Conservation (phyloP, 352 stramenopile species). For the Globisporangium abappressorium region DNA sequence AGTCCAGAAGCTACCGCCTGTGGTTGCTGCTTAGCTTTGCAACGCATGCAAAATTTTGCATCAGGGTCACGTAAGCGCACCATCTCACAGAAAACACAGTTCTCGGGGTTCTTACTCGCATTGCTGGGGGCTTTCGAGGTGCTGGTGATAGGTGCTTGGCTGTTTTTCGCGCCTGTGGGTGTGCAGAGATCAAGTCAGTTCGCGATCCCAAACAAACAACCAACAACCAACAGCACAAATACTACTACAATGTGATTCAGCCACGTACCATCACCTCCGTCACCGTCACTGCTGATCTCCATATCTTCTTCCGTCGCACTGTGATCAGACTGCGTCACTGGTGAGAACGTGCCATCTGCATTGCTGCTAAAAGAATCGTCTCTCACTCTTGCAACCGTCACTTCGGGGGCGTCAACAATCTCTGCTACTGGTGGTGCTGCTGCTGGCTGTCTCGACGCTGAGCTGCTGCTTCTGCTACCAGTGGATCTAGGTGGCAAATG, state of each 20-base stretch:
- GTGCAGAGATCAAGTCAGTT: neutral
- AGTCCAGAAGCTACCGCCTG: neutral
- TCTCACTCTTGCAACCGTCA: constrained; percentile 7
- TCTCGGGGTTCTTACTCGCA: constrained; percentile 1
- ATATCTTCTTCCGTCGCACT: constrained; percentile 15
- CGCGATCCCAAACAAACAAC: neutral
- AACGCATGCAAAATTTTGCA: constrained; percentile 13
- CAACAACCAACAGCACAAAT: neutral
- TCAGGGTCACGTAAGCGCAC: constrained; percentile 14
- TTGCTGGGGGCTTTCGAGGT: neutral
- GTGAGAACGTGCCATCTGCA: constrained; percentile 9
- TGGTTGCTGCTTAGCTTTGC: constrained; percentile 15
- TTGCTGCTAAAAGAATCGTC: constrained; percentile 11
- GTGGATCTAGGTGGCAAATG: neutral
- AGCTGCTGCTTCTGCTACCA: neutral
- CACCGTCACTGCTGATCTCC: constrained; percentile 19
- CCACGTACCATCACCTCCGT: constrained; percentile 11
- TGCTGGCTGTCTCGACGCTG: neutral
- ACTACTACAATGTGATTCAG: neutral
- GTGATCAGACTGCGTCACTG: constrained; percentile 17
- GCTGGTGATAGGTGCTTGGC: neutral
- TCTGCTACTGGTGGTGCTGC: neutral
- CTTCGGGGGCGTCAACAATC: constrained; percentile 9
- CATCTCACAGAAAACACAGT: constrained; percentile 15
- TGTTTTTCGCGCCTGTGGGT: neutral